These are phyloP conservation scores for Quercus suber DNA, from an alignment of 306 rosid species.

Conservation along the genomic window DNA sequence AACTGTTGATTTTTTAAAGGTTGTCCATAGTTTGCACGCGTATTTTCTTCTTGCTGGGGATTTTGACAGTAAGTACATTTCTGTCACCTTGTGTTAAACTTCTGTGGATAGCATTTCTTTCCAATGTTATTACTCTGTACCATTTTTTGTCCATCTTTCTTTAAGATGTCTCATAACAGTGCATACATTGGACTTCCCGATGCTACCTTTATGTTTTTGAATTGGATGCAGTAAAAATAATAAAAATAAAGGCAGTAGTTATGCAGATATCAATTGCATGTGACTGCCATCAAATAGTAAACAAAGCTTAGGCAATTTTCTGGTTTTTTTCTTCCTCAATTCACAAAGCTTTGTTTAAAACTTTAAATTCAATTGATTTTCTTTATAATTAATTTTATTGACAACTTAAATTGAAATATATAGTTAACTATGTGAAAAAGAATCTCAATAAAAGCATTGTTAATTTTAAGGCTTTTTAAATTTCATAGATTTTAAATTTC, in stretches of 20 bases:
- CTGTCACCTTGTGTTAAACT: slow-evolving; percentile 16
- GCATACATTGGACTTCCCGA: neutral
- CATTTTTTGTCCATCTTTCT: neutral
- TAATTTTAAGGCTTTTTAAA: too few relatives aligned
- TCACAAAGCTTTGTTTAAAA: too few relatives aligned
- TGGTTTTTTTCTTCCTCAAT: too few relatives aligned
- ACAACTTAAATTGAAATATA: too few relatives aligned
- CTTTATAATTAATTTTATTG: too few relatives aligned
- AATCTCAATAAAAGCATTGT: too few relatives aligned
- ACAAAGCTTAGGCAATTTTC: too few relatives aligned
- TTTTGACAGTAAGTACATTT: slow-evolving; percentile 64
- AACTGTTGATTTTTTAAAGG: slow-evolving; percentile 82
- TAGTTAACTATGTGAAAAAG: too few relatives aligned
- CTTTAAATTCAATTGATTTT: too few relatives aligned
- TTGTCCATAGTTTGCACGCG: slow-evolving; percentile 86
- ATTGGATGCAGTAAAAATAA: neutral
- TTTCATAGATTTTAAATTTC: too few relatives aligned
- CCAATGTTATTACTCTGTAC: neutral
- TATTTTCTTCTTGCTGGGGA: slow-evolving; percentile 90
- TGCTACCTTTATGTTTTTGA: neutral
- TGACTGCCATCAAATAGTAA: neutral
- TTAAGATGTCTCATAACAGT: neutral
- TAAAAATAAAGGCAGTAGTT: neutral
- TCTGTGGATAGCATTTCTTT: slow-evolving; percentile 5
- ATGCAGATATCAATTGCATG: neutral